A percentile compares a stretch with the other conserved stretches of the same genome.
These are phyloP conservation scores for Lathyrus sativus DNA, from an alignment of 306 rosid species.

Conservation along the genomic window DNA sequence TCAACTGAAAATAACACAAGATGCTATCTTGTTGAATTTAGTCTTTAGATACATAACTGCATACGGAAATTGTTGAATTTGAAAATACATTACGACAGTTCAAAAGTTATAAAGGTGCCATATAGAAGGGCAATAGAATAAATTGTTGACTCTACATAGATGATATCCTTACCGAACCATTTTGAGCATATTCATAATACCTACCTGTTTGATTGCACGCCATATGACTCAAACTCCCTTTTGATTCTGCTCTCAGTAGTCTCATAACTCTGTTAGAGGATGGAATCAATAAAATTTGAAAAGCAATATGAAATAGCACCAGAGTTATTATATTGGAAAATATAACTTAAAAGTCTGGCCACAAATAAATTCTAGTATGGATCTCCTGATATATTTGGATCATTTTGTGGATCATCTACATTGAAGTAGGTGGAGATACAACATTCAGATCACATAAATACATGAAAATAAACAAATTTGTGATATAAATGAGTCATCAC, in stretches of 20 bases:
- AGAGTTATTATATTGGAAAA: conserved; percentile 5
- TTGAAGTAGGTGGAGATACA: conserved; percentile 33
- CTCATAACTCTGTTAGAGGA: conserved; percentile 80
- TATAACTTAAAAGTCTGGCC: conserved; percentile 77
- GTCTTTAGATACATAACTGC: neutral
- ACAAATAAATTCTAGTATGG: conserved; percentile 93
- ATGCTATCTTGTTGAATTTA: conserved; percentile 8
- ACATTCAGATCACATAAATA: conserved; percentile 19
- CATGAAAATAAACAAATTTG: conserved; percentile 10
- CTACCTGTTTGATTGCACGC: conserved; percentile 99
- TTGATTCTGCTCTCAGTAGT: conserved; percentile 92
- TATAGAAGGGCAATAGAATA: conserved; percentile 7
- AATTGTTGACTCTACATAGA: conserved; percentile 29
- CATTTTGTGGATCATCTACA: conserved; percentile 81
- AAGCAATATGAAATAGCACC: conserved; percentile 13
- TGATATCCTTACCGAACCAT: conserved; percentile 87
- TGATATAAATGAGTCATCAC: no score
- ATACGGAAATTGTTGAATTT: conserved; percentile 15
- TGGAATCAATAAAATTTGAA: conserved; percentile 28
- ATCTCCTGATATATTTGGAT: conserved; percentile 84
- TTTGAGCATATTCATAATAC: conserved; percentile 71
- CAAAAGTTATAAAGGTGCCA: conserved; percentile 9
- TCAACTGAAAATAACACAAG: conserved; percentile 25
- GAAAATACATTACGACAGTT: conserved; percentile 10
- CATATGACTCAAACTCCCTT: conserved; percentile 97